These are phyloP conservation scores for Polygonum maritimum DNA, from an alignment of 148 eudicot species.

Conservation along the genomic window DNA sequence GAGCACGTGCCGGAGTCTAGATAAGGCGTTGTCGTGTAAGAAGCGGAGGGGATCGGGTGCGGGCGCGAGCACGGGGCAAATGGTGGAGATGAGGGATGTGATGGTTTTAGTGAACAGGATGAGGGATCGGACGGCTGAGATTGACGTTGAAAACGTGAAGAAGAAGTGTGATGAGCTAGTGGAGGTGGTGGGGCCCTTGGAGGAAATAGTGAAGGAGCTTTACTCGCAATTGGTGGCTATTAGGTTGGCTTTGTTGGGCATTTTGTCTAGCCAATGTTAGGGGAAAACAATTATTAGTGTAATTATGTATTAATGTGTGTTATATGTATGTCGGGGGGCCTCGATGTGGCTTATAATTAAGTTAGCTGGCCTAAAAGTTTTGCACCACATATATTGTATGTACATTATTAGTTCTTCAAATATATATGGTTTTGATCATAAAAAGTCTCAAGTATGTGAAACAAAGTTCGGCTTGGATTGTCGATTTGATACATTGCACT, in stretches of 20 bases:
- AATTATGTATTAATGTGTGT: not conserved
- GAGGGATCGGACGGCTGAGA: constrained; percentile 16
- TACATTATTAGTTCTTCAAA: not conserved
- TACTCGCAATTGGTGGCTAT: constrained; percentile 23
- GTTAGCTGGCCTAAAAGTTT: not conserved
- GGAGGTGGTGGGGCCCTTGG: constrained; percentile 16
- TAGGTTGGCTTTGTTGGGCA: constrained; percentile 20
- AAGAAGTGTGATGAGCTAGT: constrained; percentile 22
- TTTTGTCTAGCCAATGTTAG: not conserved
- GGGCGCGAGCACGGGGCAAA: constrained; percentile 12
- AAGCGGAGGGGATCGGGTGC: not conserved
- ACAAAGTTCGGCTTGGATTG: no score
- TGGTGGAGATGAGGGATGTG: constrained; percentile 23
- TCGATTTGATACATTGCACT: no score
- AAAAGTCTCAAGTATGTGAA: no score
- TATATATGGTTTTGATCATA: not conserved
- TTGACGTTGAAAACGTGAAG: not conserved
- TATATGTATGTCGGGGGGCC: not conserved
- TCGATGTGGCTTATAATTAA: not conserved
- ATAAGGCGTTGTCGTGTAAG: not conserved
- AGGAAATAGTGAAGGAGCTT: constrained; percentile 24
- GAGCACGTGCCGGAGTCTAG: not conserved
- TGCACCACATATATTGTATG: not conserved
- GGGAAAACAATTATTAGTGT: not conserved
- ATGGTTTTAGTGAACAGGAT: constrained; percentile 6